Evolutionary conservation across 139 green algal species (phyloP).

Genomic region (Haematococcus lacustris): DNA sequence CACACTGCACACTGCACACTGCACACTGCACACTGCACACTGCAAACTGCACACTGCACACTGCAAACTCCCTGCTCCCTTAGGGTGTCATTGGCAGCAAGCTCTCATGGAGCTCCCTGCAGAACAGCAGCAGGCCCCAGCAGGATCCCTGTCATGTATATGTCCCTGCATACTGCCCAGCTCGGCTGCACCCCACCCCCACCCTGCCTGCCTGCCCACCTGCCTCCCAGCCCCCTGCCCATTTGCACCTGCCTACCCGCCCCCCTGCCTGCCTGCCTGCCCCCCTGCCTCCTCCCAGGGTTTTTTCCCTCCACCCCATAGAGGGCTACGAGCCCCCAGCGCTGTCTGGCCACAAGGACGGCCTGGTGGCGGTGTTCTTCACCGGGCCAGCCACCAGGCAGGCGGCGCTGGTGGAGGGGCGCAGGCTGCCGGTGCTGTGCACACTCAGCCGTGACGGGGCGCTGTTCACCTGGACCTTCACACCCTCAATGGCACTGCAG

Average conservation of each 20-base stretch:
- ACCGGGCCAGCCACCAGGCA: constrained; percentile 14
- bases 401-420: constrained; percentile 36
- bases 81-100: too few species aligned
- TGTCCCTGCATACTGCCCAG: too few species aligned
- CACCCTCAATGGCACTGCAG: neutral
- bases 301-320: constrained; percentile 80
- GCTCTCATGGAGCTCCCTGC: too few species aligned
- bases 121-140: too few species aligned
- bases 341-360: constrained; percentile 79
- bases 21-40: too few species aligned
- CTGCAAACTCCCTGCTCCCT: too few species aligned
- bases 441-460: constrained; percentile 70
- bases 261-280: neutral
- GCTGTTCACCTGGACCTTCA: constrained; percentile 68
- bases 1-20: too few species aligned
- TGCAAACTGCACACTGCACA: too few species aligned
- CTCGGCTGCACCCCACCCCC: too few species aligned
- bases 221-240: neutral
- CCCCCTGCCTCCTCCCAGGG: constrained; percentile 21
- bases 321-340: constrained; percentile 68
- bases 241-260: neutral
- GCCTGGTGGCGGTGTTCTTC: constrained; percentile 72
- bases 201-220: too few species aligned
- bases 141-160: too few species aligned
- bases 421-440: constrained; percentile 50